Percentiles rank a stretch among this genome's conserved stretches.
Evolutionary conservation across 495 filamentous ascomycete species (phyloP).

Genomic region (Aspergillus incahuasiensis): DNA sequence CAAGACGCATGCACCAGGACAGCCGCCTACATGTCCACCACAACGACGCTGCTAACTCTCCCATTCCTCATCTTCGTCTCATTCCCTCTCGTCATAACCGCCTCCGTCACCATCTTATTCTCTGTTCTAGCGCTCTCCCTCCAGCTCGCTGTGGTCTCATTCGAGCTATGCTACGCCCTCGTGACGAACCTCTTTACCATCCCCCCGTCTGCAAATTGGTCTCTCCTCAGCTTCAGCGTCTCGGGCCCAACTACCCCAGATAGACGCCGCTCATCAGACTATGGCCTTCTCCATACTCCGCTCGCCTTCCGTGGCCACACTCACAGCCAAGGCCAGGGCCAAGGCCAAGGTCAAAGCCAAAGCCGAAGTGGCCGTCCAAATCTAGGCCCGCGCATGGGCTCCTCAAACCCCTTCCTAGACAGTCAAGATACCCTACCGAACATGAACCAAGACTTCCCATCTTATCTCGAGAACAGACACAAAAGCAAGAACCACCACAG

Average conservation of each 20-base stretch:
- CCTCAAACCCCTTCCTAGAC: neutral
- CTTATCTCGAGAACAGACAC: neutral
- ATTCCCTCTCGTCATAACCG: conserved; percentile 64
- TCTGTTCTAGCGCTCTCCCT: conserved; percentile 62
- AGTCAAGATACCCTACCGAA: neutral
- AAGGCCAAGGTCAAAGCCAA: conserved; percentile 15
- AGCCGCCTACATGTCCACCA: conserved; percentile 35
- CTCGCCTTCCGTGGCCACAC: conserved; percentile 2
- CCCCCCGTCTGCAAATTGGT: conserved; percentile 24
- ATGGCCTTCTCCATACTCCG: conserved; percentile 18
- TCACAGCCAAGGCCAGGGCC: conserved; percentile 15
- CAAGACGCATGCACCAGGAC: neutral
- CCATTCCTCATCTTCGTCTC: conserved; percentile 62
- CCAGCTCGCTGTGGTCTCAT: conserved; percentile 61
- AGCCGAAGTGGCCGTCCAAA: conserved; percentile 3
- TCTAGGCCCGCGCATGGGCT: conserved; percentile 8
- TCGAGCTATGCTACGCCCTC: conserved; percentile 60
- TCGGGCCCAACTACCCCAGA: conserved; percentile 29
- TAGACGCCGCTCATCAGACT: conserved; percentile 26
- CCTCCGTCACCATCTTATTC: conserved; percentile 61
- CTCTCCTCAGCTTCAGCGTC: conserved; percentile 30
- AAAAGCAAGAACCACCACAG: conserved; percentile 1
- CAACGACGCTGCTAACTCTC: conserved; percentile 50
- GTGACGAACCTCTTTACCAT: conserved; percentile 54
- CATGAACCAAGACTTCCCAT: neutral